Conservation (phyloP, 305 asterid genomes). For the Stenogyne calaminthoides region DNA sequence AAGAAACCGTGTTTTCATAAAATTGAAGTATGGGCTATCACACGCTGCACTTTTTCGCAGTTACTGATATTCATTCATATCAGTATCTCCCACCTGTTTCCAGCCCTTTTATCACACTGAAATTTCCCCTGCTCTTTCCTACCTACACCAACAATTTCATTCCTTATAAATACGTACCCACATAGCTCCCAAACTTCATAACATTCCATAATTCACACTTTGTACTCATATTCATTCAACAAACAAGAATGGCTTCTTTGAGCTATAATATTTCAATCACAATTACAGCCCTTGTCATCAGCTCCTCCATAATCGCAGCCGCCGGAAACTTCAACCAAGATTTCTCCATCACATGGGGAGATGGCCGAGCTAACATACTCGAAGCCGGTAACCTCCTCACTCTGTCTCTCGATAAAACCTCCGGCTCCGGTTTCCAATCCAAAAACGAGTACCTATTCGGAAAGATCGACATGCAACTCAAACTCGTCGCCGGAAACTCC, state of each 20-base stretch:
- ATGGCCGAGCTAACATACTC: constrained; percentile 46
- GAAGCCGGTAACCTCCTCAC: constrained; percentile 47
- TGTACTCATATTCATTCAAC: no score
- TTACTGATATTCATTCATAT: neutral
- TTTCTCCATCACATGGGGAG: constrained; percentile 58
- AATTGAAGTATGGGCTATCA: neutral
- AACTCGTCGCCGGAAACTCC: no score
- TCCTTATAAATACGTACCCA: constrained; percentile 1
- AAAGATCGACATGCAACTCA: constrained; percentile 53
- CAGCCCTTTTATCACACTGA: constrained; percentile 9
- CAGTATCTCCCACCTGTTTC: constrained; percentile 17
- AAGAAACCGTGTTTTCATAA: constrained; percentile 3
- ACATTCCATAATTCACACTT: neutral
- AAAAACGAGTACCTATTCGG: constrained; percentile 50
- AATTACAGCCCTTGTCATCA: neutral
- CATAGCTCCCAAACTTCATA: neutral
- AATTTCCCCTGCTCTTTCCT: constrained; percentile 10
- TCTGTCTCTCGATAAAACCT: constrained; percentile 37
- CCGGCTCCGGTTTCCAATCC: constrained; percentile 59
- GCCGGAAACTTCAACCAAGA: constrained; percentile 40
- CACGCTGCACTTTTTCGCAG: neutral
- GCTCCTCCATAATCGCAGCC: neutral
- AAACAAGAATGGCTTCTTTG: constrained; percentile 18
- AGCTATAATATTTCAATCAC: neutral
- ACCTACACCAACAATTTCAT: neutral